Evolutionary conservation across 345 rosid species (phyloP).

Genomic region (Hypericum androsaemum): DNA sequence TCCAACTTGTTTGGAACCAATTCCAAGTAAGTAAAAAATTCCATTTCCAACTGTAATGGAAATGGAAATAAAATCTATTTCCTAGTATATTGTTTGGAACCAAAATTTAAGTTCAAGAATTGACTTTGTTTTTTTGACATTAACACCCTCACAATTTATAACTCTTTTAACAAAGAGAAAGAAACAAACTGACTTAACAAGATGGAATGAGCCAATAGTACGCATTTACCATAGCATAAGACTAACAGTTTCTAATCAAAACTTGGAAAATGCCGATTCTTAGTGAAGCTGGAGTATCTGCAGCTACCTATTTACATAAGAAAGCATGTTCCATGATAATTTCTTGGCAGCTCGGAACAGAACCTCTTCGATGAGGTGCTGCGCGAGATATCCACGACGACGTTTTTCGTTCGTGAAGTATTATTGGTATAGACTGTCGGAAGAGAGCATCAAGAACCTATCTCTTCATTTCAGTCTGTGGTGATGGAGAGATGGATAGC

Average conservation of each 20-base stretch:
- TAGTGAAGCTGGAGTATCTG: slow-evolving; percentile 59
- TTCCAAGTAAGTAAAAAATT: too few relatives aligned
- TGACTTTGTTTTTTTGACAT: too few relatives aligned
- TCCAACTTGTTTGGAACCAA: too few relatives aligned
- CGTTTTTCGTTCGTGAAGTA: slow-evolving; percentile 22
- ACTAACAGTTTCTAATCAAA: slow-evolving; percentile 40
- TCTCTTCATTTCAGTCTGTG: slow-evolving; percentile 17
- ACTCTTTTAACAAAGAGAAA: too few relatives aligned
- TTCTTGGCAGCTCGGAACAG: slow-evolving; percentile 27
- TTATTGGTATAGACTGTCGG: slow-evolving; percentile 26
- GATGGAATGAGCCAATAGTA: not conserved
- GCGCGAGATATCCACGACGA: slow-evolving; percentile 19
- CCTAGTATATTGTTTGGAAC: too few relatives aligned
- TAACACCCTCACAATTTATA: too few relatives aligned
- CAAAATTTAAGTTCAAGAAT: too few relatives aligned
- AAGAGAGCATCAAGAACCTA: slow-evolving; percentile 22
- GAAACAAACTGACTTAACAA: too few relatives aligned
- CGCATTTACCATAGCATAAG: slow-evolving; percentile 72
- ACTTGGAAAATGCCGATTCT: slow-evolving; percentile 54
- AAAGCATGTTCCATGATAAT: too few relatives aligned
- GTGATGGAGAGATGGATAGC: slow-evolving; percentile 18
- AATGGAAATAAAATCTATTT: too few relatives aligned
- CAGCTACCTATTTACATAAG: slow-evolving; percentile 43
- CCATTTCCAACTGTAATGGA: too few relatives aligned
- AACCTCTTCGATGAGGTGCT: slow-evolving; percentile 23